These are phyloP conservation scores for Calophaca sinica DNA, from an alignment of 306 rosid genomes.

Conservation along the genomic window DNA sequence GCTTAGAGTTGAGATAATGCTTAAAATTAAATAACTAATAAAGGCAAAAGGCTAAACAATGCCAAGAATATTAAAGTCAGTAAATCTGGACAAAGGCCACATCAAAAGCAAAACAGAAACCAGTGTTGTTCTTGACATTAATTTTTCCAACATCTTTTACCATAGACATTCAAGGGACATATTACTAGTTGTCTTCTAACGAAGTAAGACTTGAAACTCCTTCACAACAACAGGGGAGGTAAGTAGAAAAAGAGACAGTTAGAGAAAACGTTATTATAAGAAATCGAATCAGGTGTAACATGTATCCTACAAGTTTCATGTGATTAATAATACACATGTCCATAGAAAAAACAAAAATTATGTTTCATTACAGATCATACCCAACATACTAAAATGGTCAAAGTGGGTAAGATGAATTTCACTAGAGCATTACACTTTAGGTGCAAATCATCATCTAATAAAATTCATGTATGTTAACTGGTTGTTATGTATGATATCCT, in stretches of 20 bases:
- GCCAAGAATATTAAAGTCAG: conserved; percentile 27
- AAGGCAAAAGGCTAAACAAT: conserved; percentile 8
- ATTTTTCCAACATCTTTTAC: conserved; percentile 10
- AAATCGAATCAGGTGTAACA: conserved; percentile 34
- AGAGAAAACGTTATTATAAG: background rate
- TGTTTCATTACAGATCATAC: conserved; percentile 29
- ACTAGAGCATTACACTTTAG: conserved; percentile 1
- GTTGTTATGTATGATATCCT: conserved; percentile 34
- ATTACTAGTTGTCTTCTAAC: conserved; percentile 5
- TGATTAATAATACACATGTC: conserved; percentile 6
- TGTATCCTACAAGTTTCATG: conserved; percentile 30
- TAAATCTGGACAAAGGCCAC: conserved; percentile 6
- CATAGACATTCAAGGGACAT: conserved; percentile 8
- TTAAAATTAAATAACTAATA: conserved; percentile 16
- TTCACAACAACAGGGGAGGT: conserved; percentile 27
- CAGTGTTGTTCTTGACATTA: background rate
- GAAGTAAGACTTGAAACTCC: conserved; percentile 15
- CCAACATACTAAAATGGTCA: conserved; percentile 8
- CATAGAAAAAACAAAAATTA: conserved; percentile 1
- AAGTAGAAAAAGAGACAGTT: conserved; percentile 15
- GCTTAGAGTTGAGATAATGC: conserved; percentile 37
- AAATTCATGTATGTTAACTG: conserved; percentile 18
- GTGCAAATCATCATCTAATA: conserved; percentile 23
- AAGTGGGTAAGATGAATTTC: conserved; percentile 18
- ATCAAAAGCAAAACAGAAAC: conserved; percentile 28